Conservation (phyloP, 2,329 filamentous ascomycete genomes). For the Diaporthe sp. region DNA sequence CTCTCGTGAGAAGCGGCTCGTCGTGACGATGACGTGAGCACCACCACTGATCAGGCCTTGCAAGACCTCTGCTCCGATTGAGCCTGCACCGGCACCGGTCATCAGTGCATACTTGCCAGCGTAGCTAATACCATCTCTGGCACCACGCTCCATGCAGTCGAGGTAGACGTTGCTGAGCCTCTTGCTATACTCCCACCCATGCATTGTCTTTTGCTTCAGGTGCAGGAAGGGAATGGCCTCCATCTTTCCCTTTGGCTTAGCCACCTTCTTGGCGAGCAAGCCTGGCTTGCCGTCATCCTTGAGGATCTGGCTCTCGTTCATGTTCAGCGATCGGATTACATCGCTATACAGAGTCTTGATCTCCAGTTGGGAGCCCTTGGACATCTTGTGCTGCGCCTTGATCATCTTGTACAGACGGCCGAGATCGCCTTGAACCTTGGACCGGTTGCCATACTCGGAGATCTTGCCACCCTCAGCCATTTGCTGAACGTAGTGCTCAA, state of each 20-base stretch:
- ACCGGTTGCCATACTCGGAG: constrained; percentile 97
- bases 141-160: constrained; percentile 90
- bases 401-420: constrained; percentile 98
- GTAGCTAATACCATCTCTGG: constrained; percentile 89
- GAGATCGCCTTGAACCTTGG: constrained; percentile 97
- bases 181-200: constrained; percentile 99
- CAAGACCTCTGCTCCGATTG: constrained; percentile 96
- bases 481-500: constrained; percentile 98
- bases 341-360: constrained; percentile 97
- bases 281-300: constrained; percentile 81
- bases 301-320: constrained; percentile 98
- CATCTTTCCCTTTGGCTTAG: constrained; percentile 85
- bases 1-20: constrained; percentile 94
- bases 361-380: constrained; percentile 94
- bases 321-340: constrained; percentile 91
- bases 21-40: constrained; percentile 96
- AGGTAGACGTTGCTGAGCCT: constrained; percentile 95
- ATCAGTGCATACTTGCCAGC: constrained; percentile 96
- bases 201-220: constrained; percentile 91
- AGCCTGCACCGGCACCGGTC: constrained; percentile 97
- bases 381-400: constrained; percentile 97
- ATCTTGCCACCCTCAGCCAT: constrained; percentile 99
- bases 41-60: constrained; percentile 97
- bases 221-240: constrained; percentile 99
- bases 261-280: constrained; percentile 66